These are phyloP conservation scores for Cladophialophora carrionii DNA, from an alignment of 2,329 filamentous ascomycete genomes.

Conservation along the genomic window DNA sequence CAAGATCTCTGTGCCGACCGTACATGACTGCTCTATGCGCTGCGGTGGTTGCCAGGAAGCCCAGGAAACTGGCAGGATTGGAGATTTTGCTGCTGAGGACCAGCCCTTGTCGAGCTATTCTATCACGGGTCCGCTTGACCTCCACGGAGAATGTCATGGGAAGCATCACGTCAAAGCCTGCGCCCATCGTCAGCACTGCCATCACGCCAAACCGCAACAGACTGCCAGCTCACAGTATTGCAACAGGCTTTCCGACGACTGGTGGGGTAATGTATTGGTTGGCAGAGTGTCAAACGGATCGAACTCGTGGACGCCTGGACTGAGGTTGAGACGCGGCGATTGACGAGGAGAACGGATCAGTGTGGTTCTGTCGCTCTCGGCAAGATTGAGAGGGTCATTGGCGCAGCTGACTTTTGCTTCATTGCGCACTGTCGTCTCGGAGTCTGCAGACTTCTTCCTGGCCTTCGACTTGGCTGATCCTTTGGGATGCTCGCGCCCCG, in stretches of 20 bases:
- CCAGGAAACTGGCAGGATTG: slow-evolving; percentile 46
- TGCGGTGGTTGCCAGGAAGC: slow-evolving; percentile 47
- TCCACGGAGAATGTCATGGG: slow-evolving; percentile 48
- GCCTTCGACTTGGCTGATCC: slow-evolving; percentile 11
- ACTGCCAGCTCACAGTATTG: slow-evolving; percentile 43
- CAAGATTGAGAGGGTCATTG: neutral
- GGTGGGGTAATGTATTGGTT: slow-evolving; percentile 39
- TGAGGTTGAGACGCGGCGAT: slow-evolving; percentile 12
- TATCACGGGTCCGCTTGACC: slow-evolving; percentile 37
- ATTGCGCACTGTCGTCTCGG: slow-evolving; percentile 24
- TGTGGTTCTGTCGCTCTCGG: neutral
- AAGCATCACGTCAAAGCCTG: slow-evolving; percentile 44
- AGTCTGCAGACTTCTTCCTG: slow-evolving; percentile 18
- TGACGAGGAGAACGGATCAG: slow-evolving; percentile 4
- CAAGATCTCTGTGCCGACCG: slow-evolving; percentile 38
- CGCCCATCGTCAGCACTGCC: slow-evolving; percentile 22
- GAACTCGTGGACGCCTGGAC: slow-evolving; percentile 40
- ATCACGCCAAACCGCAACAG: neutral
- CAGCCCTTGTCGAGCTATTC: slow-evolving; percentile 39
- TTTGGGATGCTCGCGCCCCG: slow-evolving; percentile 39
- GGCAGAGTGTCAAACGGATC: slow-evolving; percentile 46
- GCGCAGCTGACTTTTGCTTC: slow-evolving; percentile 2
- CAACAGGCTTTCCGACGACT: slow-evolving; percentile 41
- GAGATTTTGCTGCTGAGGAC: slow-evolving; percentile 44
- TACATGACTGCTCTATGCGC: slow-evolving; percentile 46